Evolutionary conservation across 345 rosid genomes (phyloP), one percentile per base, ranked within the genome.

Genomic region (Salix udensis): DNA sequence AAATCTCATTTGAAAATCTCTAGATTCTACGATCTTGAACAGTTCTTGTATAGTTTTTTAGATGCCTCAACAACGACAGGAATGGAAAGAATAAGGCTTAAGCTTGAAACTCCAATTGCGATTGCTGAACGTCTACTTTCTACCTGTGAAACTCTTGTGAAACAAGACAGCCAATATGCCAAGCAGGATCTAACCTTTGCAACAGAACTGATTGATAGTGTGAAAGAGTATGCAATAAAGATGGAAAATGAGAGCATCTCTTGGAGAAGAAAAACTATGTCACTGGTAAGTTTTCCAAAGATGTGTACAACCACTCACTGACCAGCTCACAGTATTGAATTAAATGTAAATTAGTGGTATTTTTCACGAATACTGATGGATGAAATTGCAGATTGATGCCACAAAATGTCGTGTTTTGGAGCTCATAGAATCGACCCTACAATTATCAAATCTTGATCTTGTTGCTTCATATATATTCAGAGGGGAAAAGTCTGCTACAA

Each of bases 81-180:
- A 58, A 86, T 84, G 91, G 97, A 96, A 79, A 89, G 99, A 84
- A 87, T 91, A 83, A 89, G 82, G 86, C 98, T 96, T 82, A 96
- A 93, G 86, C 92, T 96, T 75, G 97, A 89, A 89, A 96, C 97
- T 39, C 97, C 98, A 26, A 85, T 90, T 76, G 86, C 86, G 40
- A 92, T 93, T 84, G 94, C 98, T 12, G 94, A 93, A 71, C 91
- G 89, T 42, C 78, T 93, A 30, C 88, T 93, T 79, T 89, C 97
- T 76, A 79, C 89, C 16, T 90, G 89, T 74, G 97, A 90, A 74
- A 78, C 89, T 83, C 85, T 84, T 79, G 79, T 89, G 81, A 77
- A 86, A 76, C 85, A 89, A 83, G 94, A 91, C 53, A 80, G 81
- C 53, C 70, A 80, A 83, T 64, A 83, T 79, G 92, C 96, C 28